These are phyloP conservation scores for Calonectria crousiana DNA, from an alignment of 2,329 filamentous ascomycete species.

Conservation along the genomic window DNA sequence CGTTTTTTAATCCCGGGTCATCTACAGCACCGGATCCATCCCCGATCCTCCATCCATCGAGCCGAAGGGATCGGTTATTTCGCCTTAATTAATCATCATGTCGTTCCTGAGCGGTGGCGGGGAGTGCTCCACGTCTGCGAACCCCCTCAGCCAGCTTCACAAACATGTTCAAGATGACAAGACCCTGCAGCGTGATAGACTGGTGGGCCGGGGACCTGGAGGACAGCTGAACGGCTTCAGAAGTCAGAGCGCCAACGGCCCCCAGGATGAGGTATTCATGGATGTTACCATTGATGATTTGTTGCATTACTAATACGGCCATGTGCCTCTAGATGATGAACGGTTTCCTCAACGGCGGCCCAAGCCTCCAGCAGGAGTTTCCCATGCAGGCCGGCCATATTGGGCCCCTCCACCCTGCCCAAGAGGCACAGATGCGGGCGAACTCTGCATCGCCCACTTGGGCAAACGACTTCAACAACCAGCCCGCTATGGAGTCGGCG, in stretches of 20 bases:
- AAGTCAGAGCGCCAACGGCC: slow-evolving; percentile 74
- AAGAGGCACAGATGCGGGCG: slow-evolving; percentile 64
- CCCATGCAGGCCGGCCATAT: slow-evolving; percentile 62
- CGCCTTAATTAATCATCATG: slow-evolving; percentile 66
- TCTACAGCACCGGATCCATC: slow-evolving; percentile 2
- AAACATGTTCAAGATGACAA: slow-evolving; percentile 98
- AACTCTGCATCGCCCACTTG: slow-evolving; percentile 67
- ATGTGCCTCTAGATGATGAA: slow-evolving; percentile 81
- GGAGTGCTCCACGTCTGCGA: slow-evolving; percentile 96
- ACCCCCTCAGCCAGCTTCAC: slow-evolving; percentile 96
- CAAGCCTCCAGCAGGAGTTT: slow-evolving; percentile 67
- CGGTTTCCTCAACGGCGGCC: slow-evolving; percentile 87
- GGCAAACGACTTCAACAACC: slow-evolving; percentile 66
- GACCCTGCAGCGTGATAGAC: slow-evolving; percentile 89
- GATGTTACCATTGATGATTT: slow-evolving; percentile 15
- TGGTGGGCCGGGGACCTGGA: slow-evolving; percentile 80
- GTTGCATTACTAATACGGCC: slow-evolving; percentile 46
- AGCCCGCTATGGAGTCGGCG: slow-evolving; percentile 78
- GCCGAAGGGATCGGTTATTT: slow-evolving; percentile 20
- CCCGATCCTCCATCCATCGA: slow-evolving; percentile 4
- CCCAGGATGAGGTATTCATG: slow-evolving; percentile 76
- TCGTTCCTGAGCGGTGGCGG: slow-evolving; percentile 95
- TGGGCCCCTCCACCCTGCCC: slow-evolving; percentile 60
- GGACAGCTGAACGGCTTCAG: slow-evolving; percentile 82
- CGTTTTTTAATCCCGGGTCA: neutral